Base-by-base conservation (phyloP, 2,329 filamentous ascomycete genomes). In the Neoarthrinium moseri region DNA sequence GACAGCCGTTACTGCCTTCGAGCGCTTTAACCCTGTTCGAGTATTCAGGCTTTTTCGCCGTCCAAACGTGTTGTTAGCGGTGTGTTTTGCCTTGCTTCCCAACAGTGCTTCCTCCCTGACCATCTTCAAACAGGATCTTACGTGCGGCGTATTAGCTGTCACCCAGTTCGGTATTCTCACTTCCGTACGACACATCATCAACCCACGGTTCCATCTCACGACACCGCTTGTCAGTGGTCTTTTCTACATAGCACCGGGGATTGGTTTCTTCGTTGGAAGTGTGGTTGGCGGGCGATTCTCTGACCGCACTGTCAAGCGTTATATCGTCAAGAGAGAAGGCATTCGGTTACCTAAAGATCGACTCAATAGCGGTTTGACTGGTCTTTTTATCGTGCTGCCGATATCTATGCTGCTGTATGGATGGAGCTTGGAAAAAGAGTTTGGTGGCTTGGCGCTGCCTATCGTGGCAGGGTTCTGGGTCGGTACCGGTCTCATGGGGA, bases 241-340 rank as follows among this genome's bases (percentile, higher is more conserved):
- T 2, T 88, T 91, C 65, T 91, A 89, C 60, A 78, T 91, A 17
- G 84, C 86, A 0, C 87, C 87, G 0, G 87, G 86, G 0, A 76
- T 74, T 39, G 87, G 87, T 1, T 90, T 89, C 56, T 65, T 90
- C 1, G 45, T 81, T 0, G 86, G 86, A 1, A 87, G 84, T 0
- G 81, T 89, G 56, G 71, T 86, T 46, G 86, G 87, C n/a, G 87
- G 87, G 1, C 75, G 81, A 21, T 87, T 81, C 71, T 84, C 86
- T 0, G 87, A 90, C 59, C 69, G 77, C 50, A 75, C 78, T 0
- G 85, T 88, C 8, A 81, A 79, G 51, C 75, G 75, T 48, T 89
- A 79, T 70, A 86, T 86, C 38, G 64, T 65, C 7, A 83, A 79
- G 49, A 75, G 78, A 5, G 60, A 70, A 7, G 81, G 82, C 2